phyloP scores from a whole-genome alignment of 1,139 yeast species.

The Sugiyamaella grinbergsii region DNA sequence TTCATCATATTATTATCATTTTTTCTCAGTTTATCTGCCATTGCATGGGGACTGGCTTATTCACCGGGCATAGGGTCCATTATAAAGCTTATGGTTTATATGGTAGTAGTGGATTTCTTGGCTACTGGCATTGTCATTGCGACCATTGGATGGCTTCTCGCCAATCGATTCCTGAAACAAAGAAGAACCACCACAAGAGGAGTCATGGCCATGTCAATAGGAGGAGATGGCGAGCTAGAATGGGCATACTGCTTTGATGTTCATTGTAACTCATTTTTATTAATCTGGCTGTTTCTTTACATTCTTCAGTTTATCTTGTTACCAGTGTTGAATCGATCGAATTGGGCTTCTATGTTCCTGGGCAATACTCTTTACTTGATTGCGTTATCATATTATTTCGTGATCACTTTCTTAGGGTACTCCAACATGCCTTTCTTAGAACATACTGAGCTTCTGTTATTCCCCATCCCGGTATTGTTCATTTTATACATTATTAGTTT shows the following conservation, averaged over 20 bases:
- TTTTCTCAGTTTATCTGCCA: conserved; percentile 68
- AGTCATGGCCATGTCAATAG: conserved; percentile 39
- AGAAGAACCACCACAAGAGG: conserved; percentile 41
- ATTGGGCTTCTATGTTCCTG: conserved; percentile 64
- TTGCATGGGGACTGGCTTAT: conserved; percentile 90
- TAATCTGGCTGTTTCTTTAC: conserved; percentile 78
- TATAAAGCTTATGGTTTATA: conserved; percentile 64
- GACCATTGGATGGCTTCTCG: conserved; percentile 70
- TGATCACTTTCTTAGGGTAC: conserved; percentile 84
- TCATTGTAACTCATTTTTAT: conserved; percentile 83
- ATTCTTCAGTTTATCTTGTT: conserved; percentile 73
- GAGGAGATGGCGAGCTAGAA: conserved; percentile 64
- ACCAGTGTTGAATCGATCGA: conserved; percentile 67
- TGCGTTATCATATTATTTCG: conserved; percentile 72
- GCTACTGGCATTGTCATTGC: conserved; percentile 70
- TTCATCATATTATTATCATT: conserved; percentile 70
- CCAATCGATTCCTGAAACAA: conserved; percentile 61
- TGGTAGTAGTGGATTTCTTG: conserved; percentile 84
- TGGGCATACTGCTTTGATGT: conserved; percentile 96
- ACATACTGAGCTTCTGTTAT: conserved; percentile 56
- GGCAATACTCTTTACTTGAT: conserved; percentile 79
- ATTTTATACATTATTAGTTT: conserved; percentile 54
- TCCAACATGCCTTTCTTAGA: conserved; percentile 78
- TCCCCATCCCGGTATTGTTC: conserved; percentile 61
- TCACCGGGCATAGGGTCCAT: conserved; percentile 64